Percentiles rank a stretch among this genome's conserved stretches.
phyloP scores from a whole-genome alignment of 2,329 filamentous ascomycete genomes.

The Trichophyton mentagrophytes region DNA sequence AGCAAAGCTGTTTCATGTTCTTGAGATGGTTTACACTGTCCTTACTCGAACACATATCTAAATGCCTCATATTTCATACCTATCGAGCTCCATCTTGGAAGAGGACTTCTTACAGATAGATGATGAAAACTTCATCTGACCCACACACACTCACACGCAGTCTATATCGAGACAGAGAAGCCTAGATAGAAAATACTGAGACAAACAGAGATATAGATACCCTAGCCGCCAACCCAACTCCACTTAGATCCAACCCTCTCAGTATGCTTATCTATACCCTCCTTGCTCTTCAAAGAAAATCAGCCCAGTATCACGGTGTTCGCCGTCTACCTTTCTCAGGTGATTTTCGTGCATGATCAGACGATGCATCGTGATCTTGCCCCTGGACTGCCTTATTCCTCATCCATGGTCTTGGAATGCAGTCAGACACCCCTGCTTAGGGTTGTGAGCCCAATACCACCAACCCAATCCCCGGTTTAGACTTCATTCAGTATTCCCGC shows the following conservation, averaged over 20 bases:
- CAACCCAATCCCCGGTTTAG: background rate
- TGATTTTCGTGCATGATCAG: background rate
- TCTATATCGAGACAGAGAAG: no score
- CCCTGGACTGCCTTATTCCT: background rate
- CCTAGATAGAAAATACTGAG: background rate
- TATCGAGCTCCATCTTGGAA: background rate
- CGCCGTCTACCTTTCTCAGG: background rate
- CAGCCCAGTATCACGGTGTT: background rate
- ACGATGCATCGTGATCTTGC: background rate
- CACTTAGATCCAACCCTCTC: background rate
- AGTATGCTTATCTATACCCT: background rate
- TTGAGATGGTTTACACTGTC: background rate
- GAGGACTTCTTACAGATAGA: background rate
- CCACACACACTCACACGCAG: background rate
- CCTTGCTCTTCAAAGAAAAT: background rate
- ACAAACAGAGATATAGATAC: background rate
- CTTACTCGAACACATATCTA: background rate
- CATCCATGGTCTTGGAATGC: background rate
- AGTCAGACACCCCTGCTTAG: background rate
- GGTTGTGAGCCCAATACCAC: background rate
- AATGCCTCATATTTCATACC: background rate
- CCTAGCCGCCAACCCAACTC: background rate
- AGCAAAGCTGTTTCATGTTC: background rate
- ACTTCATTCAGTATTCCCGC: slow-evolving; percentile 2
- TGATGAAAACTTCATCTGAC: background rate